Evolutionary conservation across 495 filamentous ascomycete species (phyloP).

Genomic region (Daldinia grandis): DNA sequence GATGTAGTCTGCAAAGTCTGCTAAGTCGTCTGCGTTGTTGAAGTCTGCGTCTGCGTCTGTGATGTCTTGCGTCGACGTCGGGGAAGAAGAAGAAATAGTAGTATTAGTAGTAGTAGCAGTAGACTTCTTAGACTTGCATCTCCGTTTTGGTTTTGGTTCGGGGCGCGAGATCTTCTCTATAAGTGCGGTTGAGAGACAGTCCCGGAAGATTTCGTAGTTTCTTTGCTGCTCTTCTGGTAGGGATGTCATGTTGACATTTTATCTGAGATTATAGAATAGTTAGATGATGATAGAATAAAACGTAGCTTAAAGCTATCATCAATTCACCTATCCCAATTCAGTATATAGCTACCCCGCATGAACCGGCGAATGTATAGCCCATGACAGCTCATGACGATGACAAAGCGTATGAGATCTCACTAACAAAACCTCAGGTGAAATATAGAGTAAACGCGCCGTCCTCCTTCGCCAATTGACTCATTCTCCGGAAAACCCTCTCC

Average conservation of each 20-base stretch:
- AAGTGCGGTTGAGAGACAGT: conserved; percentile 62
- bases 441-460: background rate
- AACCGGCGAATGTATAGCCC: background rate
- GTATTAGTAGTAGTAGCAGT: too few relatives aligned
- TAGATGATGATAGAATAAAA: background rate
- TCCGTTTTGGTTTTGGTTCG: conserved; percentile 55
- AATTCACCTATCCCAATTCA: conserved; percentile 19
- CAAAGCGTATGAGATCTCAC: background rate
- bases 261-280: background rate
- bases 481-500: conserved; percentile 14
- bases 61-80: too few relatives aligned
- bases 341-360: conserved; percentile 13
- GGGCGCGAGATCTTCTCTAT: conserved; percentile 59
- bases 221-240: conserved; percentile 37
- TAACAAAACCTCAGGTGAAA: background rate
- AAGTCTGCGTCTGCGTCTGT: conserved; percentile 33
- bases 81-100: too few relatives aligned
- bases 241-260: conserved; percentile 2
- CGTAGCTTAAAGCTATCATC: background rate
- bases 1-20: conserved; percentile 80
- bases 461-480: conserved; percentile 15
- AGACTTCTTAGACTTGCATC: conserved; percentile 52
- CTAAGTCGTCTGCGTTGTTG: conserved; percentile 67
- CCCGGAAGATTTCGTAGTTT: conserved; percentile 76
- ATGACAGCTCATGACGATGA: conserved; percentile 17